A percentile compares a stretch with the other conserved stretches of the same genome.
Conservation (phyloP, 2,329 filamentous ascomycete genomes). For the Pezicula radicicola region DNA sequence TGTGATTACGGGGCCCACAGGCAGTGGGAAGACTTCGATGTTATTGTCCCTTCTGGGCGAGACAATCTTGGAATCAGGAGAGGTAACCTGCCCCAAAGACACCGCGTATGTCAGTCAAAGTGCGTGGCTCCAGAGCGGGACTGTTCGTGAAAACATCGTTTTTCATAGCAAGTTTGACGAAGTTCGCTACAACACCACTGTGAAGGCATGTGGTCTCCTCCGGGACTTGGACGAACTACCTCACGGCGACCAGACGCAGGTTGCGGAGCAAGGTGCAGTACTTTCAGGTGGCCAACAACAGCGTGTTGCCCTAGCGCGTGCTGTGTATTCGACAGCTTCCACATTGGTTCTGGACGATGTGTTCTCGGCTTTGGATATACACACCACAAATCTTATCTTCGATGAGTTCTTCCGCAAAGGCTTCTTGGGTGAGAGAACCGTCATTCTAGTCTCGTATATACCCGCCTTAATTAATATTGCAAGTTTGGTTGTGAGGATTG, state of each 20-base stretch:
- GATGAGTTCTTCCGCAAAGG: constrained; percentile 1
- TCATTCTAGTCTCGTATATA: neutral
- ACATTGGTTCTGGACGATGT: constrained; percentile 17
- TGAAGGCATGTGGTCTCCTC: constrained; percentile 15
- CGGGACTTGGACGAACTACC: constrained; percentile 15
- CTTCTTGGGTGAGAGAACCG: constrained; percentile 1
- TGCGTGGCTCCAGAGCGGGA: constrained; percentile 39
- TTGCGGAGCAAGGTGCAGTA: constrained; percentile 11
- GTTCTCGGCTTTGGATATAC: constrained; percentile 15
- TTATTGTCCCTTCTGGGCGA: constrained; percentile 31
- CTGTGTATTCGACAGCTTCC: constrained; percentile 11
- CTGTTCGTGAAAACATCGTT: constrained; percentile 34
- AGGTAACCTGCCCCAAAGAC: constrained; percentile 10
- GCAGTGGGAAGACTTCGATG: constrained; percentile 30
- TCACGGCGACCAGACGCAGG: constrained; percentile 13
- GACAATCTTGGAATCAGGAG: constrained; percentile 21
- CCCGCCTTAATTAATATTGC: neutral
- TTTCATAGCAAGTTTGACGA: constrained; percentile 22
- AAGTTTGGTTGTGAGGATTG: neutral
- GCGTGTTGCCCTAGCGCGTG: constrained; percentile 35
- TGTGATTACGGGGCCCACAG: constrained; percentile 20
- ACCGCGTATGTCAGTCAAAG: constrained; percentile 38
- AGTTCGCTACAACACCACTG: constrained; percentile 17
- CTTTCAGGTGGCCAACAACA: constrained; percentile 8
- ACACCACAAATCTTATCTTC: constrained; percentile 11